A percentile compares a stretch with the other conserved stretches of the same genome.
phyloP scores from a whole-genome alignment of 1,139 yeast species.

The Pichia cactophila region DNA sequence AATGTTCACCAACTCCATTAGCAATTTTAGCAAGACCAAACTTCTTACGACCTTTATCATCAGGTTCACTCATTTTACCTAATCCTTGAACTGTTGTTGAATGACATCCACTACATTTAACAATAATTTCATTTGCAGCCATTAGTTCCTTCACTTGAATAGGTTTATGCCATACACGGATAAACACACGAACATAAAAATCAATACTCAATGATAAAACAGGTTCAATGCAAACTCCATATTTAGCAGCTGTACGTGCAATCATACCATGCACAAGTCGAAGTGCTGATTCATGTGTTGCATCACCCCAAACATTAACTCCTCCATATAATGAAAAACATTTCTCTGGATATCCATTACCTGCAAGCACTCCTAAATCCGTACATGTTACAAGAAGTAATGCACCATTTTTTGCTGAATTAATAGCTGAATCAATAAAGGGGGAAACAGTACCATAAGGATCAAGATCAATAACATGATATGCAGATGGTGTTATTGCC shows the following conservation, averaged over 20 bases:
- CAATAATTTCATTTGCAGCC: constrained; percentile 68
- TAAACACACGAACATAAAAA: constrained; percentile 81
- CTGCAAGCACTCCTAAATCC: constrained; percentile 91
- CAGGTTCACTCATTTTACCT: constrained; percentile 49
- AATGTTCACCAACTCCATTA: constrained; percentile 46
- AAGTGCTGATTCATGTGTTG: constrained; percentile 89
- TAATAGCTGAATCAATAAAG: constrained; percentile 84
- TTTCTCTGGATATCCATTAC: constrained; percentile 93
- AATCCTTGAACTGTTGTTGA: constrained; percentile 62
- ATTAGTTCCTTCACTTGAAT: constrained; percentile 68
- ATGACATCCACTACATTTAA: constrained; percentile 86
- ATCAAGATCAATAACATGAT: constrained; percentile 86
- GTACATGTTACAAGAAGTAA: constrained; percentile 87
- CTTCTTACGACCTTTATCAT: constrained; percentile 33
- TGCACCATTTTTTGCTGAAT: constrained; percentile 75
- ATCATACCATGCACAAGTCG: constrained; percentile 73
- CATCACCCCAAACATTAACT: constrained; percentile 67
- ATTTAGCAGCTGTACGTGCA: constrained; percentile 79
- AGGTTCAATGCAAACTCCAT: constrained; percentile 83
- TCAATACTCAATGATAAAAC: constrained; percentile 78
- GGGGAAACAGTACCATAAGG: constrained; percentile 98
- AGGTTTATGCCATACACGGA: constrained; percentile 71
- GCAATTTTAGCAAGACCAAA: constrained; percentile 47
- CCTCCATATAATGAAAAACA: constrained; percentile 97
- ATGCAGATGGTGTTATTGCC: constrained; percentile 40